Evolutionary conservation across 257 asterid genomes (phyloP), one percentile per base, ranked within the genome.

Genomic region (Plantago ovata): DNA sequence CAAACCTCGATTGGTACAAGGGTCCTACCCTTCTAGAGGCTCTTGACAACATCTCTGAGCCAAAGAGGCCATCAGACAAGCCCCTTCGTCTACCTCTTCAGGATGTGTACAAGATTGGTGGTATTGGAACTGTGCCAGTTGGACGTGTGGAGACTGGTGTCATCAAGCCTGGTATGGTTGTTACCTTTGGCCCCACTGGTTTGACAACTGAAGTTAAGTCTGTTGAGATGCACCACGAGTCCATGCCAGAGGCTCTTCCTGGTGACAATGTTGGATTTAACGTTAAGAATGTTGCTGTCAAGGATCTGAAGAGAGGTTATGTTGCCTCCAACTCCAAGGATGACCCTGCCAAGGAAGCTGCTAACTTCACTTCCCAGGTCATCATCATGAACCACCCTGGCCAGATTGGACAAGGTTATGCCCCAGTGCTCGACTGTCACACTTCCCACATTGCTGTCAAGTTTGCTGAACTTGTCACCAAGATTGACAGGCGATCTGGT

Each of bases 401-500:
- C 9, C 68, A 63, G n/a, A 63, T 63, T 8, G 68, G 68, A 53
- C 53, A 63, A 11, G 68, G 68, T 12, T 63, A 63, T 18, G 68
- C 68, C 5, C 68, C 68, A 28, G 68, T 63, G 38, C 61, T 63
- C 3, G 68, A 63, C 9, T 63, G 68, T 33, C 68, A 63, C 61
- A 63, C 68, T 11, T 63, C 68, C 16, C 68, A 63, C 60, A 63
- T 63, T 63, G 68, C 68, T 3, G 68, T 63, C 10, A 63, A 63
- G 55, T 63, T 63, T 66, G 72, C 76, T 13, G 90, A 84, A 50
- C 54, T 84, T 9, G 49, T 79, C 67, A 84, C 94, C 73, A 82
- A 84, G 90, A 84, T 84, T 8, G 95, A 85, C 72, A 74, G 95
- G 60, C 81, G 95, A 12, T 82, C 95, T 39, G 91, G 95, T 47